Evolutionary conservation across 139 green algal genomes (phyloP), one percentile per base, ranked within the genome.

Genomic region (Pleodorina starrii): DNA sequence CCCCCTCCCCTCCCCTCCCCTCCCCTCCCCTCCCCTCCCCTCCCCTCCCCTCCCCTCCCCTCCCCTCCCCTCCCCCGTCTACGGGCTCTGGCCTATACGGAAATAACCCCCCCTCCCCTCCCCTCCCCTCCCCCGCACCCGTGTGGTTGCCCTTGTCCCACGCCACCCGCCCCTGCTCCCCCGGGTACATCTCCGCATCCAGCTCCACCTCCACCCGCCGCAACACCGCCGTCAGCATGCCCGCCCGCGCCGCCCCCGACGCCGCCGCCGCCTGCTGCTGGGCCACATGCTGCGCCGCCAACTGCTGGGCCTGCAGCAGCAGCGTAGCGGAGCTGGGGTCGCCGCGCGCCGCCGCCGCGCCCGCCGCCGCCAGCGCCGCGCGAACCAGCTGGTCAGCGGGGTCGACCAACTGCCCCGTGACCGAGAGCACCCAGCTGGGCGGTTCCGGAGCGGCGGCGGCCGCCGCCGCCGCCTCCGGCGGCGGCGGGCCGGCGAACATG

Each of bases 121-220:
- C n/a, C n/a, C n/a, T n/a, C n/a, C n/a, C n/a, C n/a, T n/a, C n/a
- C n/a, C n/a, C n/a, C n/a, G n/a, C 21, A 86, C 79, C 79, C 40
- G 79, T 59, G 79, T 86, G 79, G n/a, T 35, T 72, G 79, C 29
- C 79, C 79, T 86, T 86, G 57, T 86, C 57, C 79, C 79, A 86
- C 57, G 75, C 54, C 38, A 86, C 27, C 23, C 29, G 25, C 27
- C 79, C 79, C 54, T 25, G 4, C 59, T 75, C 40, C 38, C 79
- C 79, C 38, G 79, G 79, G 38, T 44, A 76, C 54, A 35, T 57
- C 79, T 59, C 59, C 57, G 79, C 57, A 17, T 86, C 79, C 79
- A 86, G 59, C 51, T 44, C 12, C 38, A 86, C 57, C 59, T 86
- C 79, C 38, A 86, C 27, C 42, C 79, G 79, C 42, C 79, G 79